phyloP scores from a whole-genome alignment of 345 rosid genomes.

The Lumnitzera racemosa region DNA sequence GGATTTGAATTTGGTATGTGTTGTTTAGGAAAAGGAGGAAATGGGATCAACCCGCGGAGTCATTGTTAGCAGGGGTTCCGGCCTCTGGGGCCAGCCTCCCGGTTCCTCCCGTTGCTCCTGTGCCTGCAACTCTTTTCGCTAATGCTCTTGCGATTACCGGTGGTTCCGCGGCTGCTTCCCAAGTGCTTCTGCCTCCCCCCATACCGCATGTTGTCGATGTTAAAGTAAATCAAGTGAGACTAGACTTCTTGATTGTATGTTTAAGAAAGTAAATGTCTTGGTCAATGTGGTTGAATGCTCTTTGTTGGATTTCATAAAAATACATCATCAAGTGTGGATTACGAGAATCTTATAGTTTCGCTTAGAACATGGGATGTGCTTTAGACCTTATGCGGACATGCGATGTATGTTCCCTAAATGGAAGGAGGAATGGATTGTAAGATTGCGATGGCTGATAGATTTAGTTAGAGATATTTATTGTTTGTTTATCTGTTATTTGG shows the following conservation, averaged over 20 bases:
- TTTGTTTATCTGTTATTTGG: no score
- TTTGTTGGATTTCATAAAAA: no score
- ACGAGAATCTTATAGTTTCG: no score
- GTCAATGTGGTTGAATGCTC: no score
- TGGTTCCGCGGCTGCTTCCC: slow-evolving; percentile 11
- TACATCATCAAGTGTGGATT: no score
- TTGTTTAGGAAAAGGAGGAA: slow-evolving; percentile 66
- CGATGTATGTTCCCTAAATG: no score
- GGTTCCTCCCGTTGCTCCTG: slow-evolving; percentile 19
- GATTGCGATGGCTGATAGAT: no score
- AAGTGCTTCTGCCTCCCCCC: slow-evolving; percentile 22
- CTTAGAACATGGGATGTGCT: no score
- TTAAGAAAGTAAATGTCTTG: background rate
- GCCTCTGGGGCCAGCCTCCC: slow-evolving; percentile 20
- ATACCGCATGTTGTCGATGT: slow-evolving; percentile 16
- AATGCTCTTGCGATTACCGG: slow-evolving; percentile 18
- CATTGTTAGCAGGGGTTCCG: slow-evolving; percentile 34
- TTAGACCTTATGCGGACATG: no score
- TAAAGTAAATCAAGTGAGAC: slow-evolving; percentile 44
- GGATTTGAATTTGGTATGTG: background rate
- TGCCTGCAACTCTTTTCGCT: slow-evolving; percentile 27
- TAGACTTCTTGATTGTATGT: background rate
- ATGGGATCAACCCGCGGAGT: slow-evolving; percentile 95
- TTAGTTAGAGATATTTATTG: no score
- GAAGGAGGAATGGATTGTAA: no score